Base-by-base conservation (phyloP, 1,284 basidiomycete species). In the Pseudozyma pruni region DNA sequence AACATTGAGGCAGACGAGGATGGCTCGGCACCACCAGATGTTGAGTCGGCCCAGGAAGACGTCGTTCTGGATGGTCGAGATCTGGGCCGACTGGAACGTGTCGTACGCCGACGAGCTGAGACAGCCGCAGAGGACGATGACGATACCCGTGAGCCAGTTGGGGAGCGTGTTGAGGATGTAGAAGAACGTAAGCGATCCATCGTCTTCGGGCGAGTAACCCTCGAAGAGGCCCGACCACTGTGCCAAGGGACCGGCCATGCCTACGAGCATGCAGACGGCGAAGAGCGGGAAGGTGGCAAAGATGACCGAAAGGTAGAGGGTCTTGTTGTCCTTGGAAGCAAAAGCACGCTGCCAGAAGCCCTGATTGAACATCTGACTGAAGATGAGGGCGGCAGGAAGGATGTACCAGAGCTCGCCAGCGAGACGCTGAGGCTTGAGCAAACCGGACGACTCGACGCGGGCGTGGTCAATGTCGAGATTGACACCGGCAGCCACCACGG, bases 301-400 rank as follows among this genome's bases (percentile, higher is more conserved):
- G 17, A 51, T 49, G 46, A 79, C 81, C 43, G 77, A 81, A 5
- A 64, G 33, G 52, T 77, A 79, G 20, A 82, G 73, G 19, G 74
- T 73, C 43, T 51, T 61, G 62, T 82, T 73, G 58, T 73, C 60
- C 70, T 75, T 78, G 14, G 80, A 76, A 0, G 81, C 81, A 54
- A 82, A 83, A 17, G 78, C 77, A 17, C 81, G 76, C 55, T 83
- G 81, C 81, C 81, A 82, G 61, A 80, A 81, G 35, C 81, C 81
- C 56, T 82, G 80, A 67, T 82, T 80, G 67, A 83, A 80, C 78
- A 82, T 81, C 50, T 82, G 79, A 31, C 69, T 59, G 52, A 81
- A 81, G 42, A 81, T 35, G 34, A 83, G 43, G 13, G 81, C 80
- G n/a, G 77, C 75, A 8, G 76, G 52, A 13, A 82, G 53, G 31